phyloP scores from a whole-genome alignment of 495 filamentous ascomycete species.

The Rhypophila decipiens region DNA sequence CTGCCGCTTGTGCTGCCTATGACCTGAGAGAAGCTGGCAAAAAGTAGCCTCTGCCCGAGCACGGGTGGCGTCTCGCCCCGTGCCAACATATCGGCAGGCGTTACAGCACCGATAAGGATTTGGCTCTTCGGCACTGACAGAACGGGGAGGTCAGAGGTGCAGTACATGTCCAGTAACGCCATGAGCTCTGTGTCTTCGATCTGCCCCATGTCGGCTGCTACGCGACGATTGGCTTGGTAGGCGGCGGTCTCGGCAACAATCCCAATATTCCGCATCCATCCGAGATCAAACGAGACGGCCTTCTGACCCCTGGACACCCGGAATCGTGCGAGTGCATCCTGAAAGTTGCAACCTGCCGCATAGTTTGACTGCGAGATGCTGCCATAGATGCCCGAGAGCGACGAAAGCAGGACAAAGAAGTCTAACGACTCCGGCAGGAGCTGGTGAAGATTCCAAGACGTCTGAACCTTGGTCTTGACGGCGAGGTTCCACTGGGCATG shows the following conservation, averaged over 20 bases:
- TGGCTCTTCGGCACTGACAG: slow-evolving; percentile 11
- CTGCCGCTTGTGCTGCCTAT: too few relatives aligned
- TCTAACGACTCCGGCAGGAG: background rate
- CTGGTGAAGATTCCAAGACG: slow-evolving; percentile 1
- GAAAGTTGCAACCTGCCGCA: slow-evolving; percentile 50
- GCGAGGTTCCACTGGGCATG: slow-evolving; percentile 30
- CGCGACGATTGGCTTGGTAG: slow-evolving; percentile 18
- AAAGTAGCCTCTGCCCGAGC: too few relatives aligned
- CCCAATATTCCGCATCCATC: slow-evolving; percentile 35
- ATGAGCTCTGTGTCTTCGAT: slow-evolving; percentile 24
- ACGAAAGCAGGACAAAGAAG: slow-evolving; percentile 4
- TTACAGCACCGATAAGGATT: background rate
- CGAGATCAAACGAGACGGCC: slow-evolving; percentile 40
- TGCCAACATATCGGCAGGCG: background rate
- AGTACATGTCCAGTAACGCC: slow-evolving; percentile 26
- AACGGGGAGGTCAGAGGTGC: slow-evolving; percentile 15
- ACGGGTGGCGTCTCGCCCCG: too few relatives aligned
- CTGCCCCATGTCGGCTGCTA: slow-evolving; percentile 18
- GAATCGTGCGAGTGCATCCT: slow-evolving; percentile 41
- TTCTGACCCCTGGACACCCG: slow-evolving; percentile 25
- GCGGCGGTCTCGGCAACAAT: slow-evolving; percentile 21
- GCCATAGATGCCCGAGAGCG: background rate
- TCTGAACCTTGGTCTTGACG: slow-evolving; percentile 29
- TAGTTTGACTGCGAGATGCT: slow-evolving; percentile 38
- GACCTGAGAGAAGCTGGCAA: too few relatives aligned